Evolutionary conservation across 257 asterid genomes (phyloP).

Genomic region (Ocimum tenuiflorum): DNA sequence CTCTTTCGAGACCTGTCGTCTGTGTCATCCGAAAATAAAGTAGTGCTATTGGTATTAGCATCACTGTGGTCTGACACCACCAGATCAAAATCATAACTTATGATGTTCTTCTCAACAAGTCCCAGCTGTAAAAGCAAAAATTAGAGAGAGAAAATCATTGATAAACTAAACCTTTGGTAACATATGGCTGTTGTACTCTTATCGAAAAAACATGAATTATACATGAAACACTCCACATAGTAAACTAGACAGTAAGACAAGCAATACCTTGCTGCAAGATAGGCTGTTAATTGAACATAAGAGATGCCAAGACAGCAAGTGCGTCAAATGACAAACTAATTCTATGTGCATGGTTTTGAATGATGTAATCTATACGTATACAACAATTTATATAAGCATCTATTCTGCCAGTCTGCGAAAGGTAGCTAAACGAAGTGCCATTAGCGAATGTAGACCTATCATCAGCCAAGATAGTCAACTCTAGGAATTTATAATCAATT

Average conservation of each 20-base stretch:
- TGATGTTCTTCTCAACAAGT: conserved; percentile 84
- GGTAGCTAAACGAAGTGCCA: not conserved
- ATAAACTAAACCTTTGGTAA: conserved; percentile 5
- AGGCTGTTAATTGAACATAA: conserved; percentile 3
- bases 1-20: conserved; percentile 64
- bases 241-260: conserved; percentile 6
- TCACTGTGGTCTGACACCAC: conserved; percentile 87
- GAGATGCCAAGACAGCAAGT: not conserved
- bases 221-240: conserved; percentile 3
- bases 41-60: conserved; percentile 91
- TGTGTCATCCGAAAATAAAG: conserved; percentile 90
- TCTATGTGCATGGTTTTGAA: not conserved
- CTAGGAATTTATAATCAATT: not conserved
- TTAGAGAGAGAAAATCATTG: conserved; percentile 8
- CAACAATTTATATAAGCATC: too few species aligned
- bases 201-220: conserved; percentile 8
- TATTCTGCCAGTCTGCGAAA: not conserved
- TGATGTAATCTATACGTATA: not conserved
- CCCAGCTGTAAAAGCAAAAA: conserved; percentile 72
- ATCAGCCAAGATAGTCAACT: not conserved
- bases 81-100: conserved; percentile 76
- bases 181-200: conserved; percentile 2
- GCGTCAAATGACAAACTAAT: not conserved
- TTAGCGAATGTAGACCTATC: not conserved
- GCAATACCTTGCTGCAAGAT: conserved; percentile 7